Base-by-base conservation (phyloP, 2,329 filamentous ascomycete species). In the Fusarium cyanostomum region DNA sequence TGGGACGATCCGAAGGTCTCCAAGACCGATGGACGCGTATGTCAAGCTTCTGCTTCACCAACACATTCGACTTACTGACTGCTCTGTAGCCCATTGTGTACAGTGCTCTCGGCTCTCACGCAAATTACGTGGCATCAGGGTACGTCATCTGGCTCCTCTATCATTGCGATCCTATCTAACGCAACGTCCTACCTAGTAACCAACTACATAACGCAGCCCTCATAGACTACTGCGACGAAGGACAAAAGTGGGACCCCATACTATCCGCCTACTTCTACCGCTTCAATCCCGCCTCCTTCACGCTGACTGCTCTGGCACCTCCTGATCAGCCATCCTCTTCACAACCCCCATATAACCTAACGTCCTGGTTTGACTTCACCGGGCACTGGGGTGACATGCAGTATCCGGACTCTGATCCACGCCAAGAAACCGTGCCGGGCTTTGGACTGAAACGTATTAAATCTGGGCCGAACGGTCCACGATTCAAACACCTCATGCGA, bases 261-360 rank as follows among this genome's bases (percentile, higher is more conserved):
- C 65, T 71, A 4, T 76, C 75, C 2, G 75, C 75, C 12, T 75
- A 76, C 56, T 77, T 76, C 37, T 77, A 76, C 38, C 71, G 62
- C 27, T 70, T 75, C 41, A 57, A 77, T n/a, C 60, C 72, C 7
- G 28, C 55, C 1, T 67, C 63, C 1, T 68, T 61, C 21, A 64
- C 50, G 0, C 28, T 77, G 3, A 73, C 67, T 1, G 46, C 64
- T 0, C 56, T 71, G 2, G 43, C 42, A 1, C 50, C 66, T 1
- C 68, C 68, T 1, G 50, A 63, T 2, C 18, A 67, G 10, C n/a
- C 41, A 1, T 54, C 55, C 0, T 9, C 49, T 2, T 39, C 58
- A 0, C 16, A 66, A 0, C 52, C 64, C 2, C 33, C 65, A 3
- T 65, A 62, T 3, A 75, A 75, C 15, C 52, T 71, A 3, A 77